A percentile compares a stretch with the other conserved stretches of the same genome.
Conservation (phyloP, 768 basidiomycete genomes). For the Auricularia cornea region DNA sequence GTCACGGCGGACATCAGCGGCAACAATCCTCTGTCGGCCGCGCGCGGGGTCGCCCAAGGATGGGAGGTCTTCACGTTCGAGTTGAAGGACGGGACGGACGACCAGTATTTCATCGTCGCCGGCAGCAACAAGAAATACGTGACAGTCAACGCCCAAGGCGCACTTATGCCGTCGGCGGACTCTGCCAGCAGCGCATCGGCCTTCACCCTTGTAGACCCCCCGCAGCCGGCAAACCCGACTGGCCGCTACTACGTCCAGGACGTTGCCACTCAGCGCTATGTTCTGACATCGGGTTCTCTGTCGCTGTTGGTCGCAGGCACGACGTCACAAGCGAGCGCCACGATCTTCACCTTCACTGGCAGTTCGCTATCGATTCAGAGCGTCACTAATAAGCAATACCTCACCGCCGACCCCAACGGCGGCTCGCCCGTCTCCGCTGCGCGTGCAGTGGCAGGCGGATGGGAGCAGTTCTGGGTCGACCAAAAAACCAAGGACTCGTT, state of each 20-base stretch:
- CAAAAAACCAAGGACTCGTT: conserved; percentile 18
- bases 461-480: conserved; percentile 24
- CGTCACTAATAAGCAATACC: conserved; percentile 18
- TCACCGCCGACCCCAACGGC: conserved; percentile 25
- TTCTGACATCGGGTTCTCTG: conserved; percentile 13
- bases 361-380: conserved; percentile 24
- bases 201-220: background rate
- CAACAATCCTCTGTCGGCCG: conserved; percentile 19
- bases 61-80: conserved; percentile 15
- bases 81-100: background rate
- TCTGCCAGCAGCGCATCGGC: background rate
- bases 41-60: conserved; percentile 18
- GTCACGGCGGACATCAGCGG: conserved; percentile 27
- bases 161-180: background rate
- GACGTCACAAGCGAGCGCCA: conserved; percentile 13
- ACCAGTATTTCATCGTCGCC: background rate
- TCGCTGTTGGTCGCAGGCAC: conserved; percentile 20
- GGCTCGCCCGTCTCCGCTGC: conserved; percentile 20
- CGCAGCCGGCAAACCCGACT: conserved; percentile 16
- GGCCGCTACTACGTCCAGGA: conserved; percentile 25
- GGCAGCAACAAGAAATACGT: background rate
- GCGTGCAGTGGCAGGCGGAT: conserved; percentile 19
- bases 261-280: conserved; percentile 15
- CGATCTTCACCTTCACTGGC: conserved; percentile 20
- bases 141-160: background rate